Evolutionary conservation across 139 green algal species (phyloP), one percentile per base, ranked within the genome.

Genomic region (Haematococcus lacustris): DNA sequence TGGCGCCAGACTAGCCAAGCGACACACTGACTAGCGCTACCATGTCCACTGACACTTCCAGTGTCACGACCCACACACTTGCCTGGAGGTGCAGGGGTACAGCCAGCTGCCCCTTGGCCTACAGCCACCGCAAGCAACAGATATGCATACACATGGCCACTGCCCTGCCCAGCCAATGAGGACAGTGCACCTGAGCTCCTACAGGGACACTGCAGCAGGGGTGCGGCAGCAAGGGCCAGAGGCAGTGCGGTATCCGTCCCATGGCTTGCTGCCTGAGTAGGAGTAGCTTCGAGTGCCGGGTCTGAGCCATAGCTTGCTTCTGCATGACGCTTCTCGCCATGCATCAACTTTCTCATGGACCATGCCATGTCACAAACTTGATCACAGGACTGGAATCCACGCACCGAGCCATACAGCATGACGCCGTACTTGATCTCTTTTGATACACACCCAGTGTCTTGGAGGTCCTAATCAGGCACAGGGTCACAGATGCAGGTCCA

Each of bases 331-430:
- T n/a, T 3, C 6, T 41, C 9, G 67, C 50, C 51, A 40, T 40
- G 66, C 6, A 17, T 43, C 9, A 2, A 21, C 7, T 9, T 28
- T n/a, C 30, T n/a, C 7, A 43, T 68, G 62, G 4, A 68, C 30
- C 43, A 32, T 7, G 43, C 30, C 32, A 28, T 50, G 62, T 32
- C 5, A 51, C 35, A 51, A 32, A 32, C 34, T 7, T 7, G 2
- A 33, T 2, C 17, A 6, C 40, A 21, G 30, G 37, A 53, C 64
- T 34, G 13, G 41, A 7, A 9, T 35, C 23, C 28, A 43, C 74
- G 66, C 59, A 93, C 86, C 57, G 66, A 62, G n/a, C 75, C 91
- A 47, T 97, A 83, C 66, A 98, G 84, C 80, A 97, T 91, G 9
- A 98, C 90, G 21, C 93, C 93, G 78, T 93, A 80, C 41, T 83